These are phyloP conservation scores for Teunomyces panamensis DNA, from an alignment of 805 yeast genomes.

Conservation along the genomic window DNA sequence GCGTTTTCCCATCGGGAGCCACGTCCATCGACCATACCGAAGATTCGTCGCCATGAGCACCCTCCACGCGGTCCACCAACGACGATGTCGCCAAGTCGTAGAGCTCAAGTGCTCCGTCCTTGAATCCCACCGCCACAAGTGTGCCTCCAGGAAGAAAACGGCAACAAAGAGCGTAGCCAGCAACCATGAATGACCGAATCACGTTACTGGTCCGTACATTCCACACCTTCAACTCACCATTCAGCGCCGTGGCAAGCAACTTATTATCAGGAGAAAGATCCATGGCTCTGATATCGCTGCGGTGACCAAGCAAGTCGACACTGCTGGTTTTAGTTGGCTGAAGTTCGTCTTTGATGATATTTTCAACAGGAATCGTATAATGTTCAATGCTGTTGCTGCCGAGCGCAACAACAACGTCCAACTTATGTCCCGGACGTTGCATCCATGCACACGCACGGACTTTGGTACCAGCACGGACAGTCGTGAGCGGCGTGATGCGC, in stretches of 20 bases:
- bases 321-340: too few relatives aligned
- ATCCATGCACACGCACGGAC: conserved; percentile 71
- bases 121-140: conserved; percentile 82
- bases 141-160: conserved; percentile 90
- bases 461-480: conserved; percentile 62
- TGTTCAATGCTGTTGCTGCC: conserved; percentile 74
- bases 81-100: conserved; percentile 85
- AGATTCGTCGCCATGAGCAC: conserved; percentile 56
- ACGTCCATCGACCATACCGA: conserved; percentile 92
- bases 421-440: conserved; percentile 36
- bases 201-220: conserved; percentile 71
- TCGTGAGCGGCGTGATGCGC: conserved; percentile 65
- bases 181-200: conserved; percentile 68
- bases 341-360: conserved; percentile 18
- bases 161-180: conserved; percentile 75
- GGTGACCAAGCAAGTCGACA: conserved; percentile 79
- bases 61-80: conserved; percentile 60
- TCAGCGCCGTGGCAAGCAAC: conserved; percentile 84
- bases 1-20: conserved; percentile 76
- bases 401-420: conserved; percentile 64
- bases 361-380: conserved; percentile 54
- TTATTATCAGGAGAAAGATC: conserved; percentile 80
- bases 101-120: conserved; percentile 78
- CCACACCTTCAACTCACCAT: conserved; percentile 88
- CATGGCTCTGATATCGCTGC: conserved; percentile 82